phyloP scores from a whole-genome alignment of 2,329 filamentous ascomycete species.

The Colletotrichum shisoi region DNA sequence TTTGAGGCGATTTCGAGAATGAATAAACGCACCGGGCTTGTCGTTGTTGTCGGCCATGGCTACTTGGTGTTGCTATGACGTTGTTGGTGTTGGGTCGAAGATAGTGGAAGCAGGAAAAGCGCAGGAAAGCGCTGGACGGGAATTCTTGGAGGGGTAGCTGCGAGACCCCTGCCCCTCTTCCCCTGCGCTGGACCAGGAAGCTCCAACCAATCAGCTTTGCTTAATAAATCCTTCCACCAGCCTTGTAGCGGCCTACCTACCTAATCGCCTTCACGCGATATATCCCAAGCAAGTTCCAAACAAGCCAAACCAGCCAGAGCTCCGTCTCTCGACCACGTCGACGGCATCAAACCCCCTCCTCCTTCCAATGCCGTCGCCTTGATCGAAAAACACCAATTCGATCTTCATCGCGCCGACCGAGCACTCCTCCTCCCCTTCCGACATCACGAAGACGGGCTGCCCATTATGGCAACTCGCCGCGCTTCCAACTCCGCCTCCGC shows the following conservation, averaged over 20 bases:
- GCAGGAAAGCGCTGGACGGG: constrained; percentile 26
- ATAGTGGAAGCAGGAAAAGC: constrained; percentile 40
- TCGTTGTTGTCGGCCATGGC: constrained; percentile 58
- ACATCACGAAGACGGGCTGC: background rate
- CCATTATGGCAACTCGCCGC: constrained; percentile 30
- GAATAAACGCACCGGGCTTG: constrained; percentile 42
- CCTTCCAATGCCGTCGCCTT: constrained; percentile 8
- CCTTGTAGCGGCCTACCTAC: constrained; percentile 17
- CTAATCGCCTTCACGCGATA: constrained; percentile 1
- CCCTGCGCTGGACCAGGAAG: constrained; percentile 14
- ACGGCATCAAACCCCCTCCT: background rate
- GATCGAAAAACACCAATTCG: background rate
- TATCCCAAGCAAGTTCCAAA: background rate
- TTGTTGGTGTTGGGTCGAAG: constrained; percentile 33
- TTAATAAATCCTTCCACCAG: constrained; percentile 23
- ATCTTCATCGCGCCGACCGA: background rate
- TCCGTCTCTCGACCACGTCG: background rate
- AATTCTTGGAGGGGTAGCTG: constrained; percentile 42
- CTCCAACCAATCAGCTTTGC: constrained; percentile 34
- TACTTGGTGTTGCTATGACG: constrained; percentile 31
- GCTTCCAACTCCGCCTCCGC: constrained; percentile 25
- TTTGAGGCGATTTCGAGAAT: too few relatives aligned
- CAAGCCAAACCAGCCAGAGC: background rate
- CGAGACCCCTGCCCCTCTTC: constrained; percentile 3
- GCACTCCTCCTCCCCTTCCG: background rate